phyloP scores from a whole-genome alignment of 169 alveolate species.

The Eimeria acervulina region DNA sequence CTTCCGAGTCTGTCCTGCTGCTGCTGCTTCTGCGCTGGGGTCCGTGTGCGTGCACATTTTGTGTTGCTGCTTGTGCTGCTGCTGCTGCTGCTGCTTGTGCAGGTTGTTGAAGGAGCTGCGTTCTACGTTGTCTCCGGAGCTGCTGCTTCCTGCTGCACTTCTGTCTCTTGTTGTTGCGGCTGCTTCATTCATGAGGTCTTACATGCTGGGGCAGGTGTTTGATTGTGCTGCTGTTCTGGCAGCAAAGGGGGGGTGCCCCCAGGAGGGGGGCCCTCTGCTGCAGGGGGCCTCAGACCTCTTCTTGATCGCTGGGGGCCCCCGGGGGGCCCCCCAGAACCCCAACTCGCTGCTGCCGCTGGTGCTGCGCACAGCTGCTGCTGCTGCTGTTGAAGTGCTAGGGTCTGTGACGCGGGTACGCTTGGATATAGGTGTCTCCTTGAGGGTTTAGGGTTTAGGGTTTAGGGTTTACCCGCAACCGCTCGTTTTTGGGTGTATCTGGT shows the following conservation, averaged over 20 bases:
- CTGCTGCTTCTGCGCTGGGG: constrained; percentile 24
- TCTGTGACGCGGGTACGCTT: constrained; percentile 31
- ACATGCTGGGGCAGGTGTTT: constrained; percentile 45
- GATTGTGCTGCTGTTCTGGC: constrained; percentile 75
- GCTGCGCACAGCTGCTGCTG: constrained; percentile 44
- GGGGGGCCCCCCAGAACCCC: not conserved
- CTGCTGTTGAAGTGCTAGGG: constrained; percentile 26
- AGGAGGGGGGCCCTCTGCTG: no score
- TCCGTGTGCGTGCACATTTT: not conserved
- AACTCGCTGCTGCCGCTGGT: constrained; percentile 48
- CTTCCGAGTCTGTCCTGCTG: no score
- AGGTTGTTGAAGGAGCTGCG: constrained; percentile 69
- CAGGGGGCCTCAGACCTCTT: constrained; percentile 24
- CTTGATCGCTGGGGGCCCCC: not conserved
- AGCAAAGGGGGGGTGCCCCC: not conserved
- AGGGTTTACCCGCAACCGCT: no score
- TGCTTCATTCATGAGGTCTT: constrained; percentile 62
- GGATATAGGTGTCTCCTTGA: not conserved
- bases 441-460: constrained; percentile 17
- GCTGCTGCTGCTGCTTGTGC: constrained; percentile 14
- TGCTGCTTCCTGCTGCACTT: constrained; percentile 37
- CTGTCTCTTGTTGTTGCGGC: constrained; percentile 51
- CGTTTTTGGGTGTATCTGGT: no score
- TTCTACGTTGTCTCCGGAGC: constrained; percentile 52
- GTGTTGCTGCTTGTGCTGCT: constrained; percentile 2